Percentiles rank a stretch among this genome's conserved stretches.
Conservation (phyloP, 2,329 filamentous ascomycete genomes). For the Aspergillus tanneri region DNA sequence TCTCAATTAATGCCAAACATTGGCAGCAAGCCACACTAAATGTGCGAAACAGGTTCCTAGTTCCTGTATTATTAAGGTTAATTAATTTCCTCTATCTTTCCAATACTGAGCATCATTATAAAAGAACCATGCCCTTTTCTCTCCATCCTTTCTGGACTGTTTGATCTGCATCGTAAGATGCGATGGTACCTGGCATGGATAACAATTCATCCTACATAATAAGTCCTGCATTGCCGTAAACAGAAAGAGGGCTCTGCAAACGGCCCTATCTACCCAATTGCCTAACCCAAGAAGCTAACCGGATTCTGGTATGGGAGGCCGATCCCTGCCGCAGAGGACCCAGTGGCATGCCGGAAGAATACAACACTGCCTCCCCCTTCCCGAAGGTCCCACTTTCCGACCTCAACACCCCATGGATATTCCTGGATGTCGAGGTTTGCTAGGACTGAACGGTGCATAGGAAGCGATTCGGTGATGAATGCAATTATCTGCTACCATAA, state of each 20-base stretch:
- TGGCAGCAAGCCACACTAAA: conserved; percentile 2
- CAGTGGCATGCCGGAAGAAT: conserved; percentile 18
- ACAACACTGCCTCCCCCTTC: conserved; percentile 23
- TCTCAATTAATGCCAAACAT: background rate
- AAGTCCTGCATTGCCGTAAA: background rate
- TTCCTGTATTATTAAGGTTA: background rate
- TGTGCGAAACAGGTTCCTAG: conserved; percentile 2
- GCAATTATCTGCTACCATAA: too few species aligned
- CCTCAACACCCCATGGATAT: conserved; percentile 2
- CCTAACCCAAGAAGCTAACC: background rate
- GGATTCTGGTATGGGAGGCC: conserved; percentile 11
- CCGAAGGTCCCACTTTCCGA: background rate
- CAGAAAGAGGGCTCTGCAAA: conserved; percentile 14
- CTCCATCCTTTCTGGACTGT: too few species aligned
- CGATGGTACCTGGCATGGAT: background rate
- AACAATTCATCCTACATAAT: background rate
- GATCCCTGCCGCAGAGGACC: conserved; percentile 17
- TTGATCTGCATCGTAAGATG: background rate
- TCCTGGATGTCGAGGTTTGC: too few species aligned
- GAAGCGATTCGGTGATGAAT: too few species aligned
- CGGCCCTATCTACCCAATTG: conserved; percentile 9
- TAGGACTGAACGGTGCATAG: too few species aligned
- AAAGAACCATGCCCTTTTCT: background rate
- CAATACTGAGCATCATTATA: background rate
- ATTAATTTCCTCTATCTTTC: background rate